Conservation (phyloP, 768 basidiomycete species). For the Podaxis sp. region DNA sequence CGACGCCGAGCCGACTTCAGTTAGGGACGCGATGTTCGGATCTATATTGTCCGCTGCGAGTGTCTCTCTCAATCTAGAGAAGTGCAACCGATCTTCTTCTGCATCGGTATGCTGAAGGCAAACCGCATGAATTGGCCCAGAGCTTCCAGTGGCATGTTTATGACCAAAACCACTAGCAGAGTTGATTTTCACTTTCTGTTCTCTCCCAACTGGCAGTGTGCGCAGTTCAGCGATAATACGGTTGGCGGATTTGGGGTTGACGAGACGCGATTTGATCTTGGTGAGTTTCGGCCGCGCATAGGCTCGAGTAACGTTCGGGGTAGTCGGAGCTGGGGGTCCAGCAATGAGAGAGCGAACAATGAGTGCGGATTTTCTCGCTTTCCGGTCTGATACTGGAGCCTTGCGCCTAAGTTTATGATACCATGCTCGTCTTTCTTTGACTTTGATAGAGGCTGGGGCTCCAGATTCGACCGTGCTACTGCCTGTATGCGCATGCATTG, state of each 20-base stretch:
- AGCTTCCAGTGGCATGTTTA: conserved; percentile 1
- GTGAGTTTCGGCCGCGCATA: conserved; percentile 48
- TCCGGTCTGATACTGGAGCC: conserved; percentile 45
- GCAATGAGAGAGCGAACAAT: conserved; percentile 66
- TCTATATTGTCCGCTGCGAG: conserved; percentile 11
- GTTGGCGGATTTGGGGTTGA: conserved; percentile 62
- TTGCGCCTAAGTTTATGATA: conserved; percentile 11
- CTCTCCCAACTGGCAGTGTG: conserved; percentile 44
- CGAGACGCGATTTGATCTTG: conserved; percentile 65
- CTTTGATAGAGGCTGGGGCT: background rate
- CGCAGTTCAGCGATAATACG: conserved; percentile 71
- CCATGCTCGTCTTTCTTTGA: background rate
- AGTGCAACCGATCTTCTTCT: conserved; percentile 58
- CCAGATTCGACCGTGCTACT: conserved; percentile 7
- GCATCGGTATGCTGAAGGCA: conserved; percentile 62
- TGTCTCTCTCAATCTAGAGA: conserved; percentile 35
- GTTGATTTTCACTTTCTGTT: conserved; percentile 21
- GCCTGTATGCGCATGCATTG: background rate
- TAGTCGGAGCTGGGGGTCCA: conserved; percentile 38
- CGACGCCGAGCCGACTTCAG: conserved; percentile 44
- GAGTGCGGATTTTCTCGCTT: conserved; percentile 59
- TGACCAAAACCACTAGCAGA: conserved; percentile 13
- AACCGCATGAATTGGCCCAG: conserved; percentile 69
- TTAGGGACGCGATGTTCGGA: conserved; percentile 16
- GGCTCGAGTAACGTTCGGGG: conserved; percentile 34